These are phyloP conservation scores for Penicillium fuscoglaucum DNA, from an alignment of 2,329 filamentous ascomycete genomes.

Conservation along the genomic window DNA sequence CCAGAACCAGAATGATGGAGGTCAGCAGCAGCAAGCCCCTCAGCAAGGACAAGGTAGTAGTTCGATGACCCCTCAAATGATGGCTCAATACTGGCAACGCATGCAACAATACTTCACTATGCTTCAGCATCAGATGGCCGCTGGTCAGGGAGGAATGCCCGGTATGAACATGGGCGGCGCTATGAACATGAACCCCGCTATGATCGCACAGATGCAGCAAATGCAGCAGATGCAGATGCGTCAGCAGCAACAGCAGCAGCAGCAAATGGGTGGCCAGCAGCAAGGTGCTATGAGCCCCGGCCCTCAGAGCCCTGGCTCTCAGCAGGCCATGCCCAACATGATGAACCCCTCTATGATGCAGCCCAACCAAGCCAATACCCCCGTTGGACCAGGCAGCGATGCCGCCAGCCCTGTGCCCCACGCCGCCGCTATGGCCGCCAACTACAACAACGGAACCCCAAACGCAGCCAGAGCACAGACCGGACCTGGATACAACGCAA, in stretches of 20 bases:
- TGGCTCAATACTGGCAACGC: conserved; percentile 97
- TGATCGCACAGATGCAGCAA: conserved; percentile 73
- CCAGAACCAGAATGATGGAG: conserved; percentile 40
- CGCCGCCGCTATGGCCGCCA: conserved; percentile 48
- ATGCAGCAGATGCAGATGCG: conserved; percentile 55
- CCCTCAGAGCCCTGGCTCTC: conserved; percentile 48
- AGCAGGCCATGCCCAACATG: conserved; percentile 56
- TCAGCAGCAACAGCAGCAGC: conserved; percentile 39
- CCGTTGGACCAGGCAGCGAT: conserved; percentile 13
- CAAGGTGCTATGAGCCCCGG: conserved; percentile 39
- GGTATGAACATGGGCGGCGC: conserved; percentile 60
- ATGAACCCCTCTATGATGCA: conserved; percentile 73
- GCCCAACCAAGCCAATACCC: conserved; percentile 42
- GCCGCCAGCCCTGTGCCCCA: conserved; percentile 52
- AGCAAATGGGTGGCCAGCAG: conserved; percentile 59
- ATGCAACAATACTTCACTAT: conserved; percentile 97
- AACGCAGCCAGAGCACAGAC: conserved; percentile 33
- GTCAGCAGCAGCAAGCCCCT: conserved; percentile 52
- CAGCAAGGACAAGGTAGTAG: conserved; percentile 49
- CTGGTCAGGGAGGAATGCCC: conserved; percentile 45
- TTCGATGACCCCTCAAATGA: conserved; percentile 91
- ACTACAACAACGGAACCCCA: conserved; percentile 34
- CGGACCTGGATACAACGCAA: conserved; percentile 63
- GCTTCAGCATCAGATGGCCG: conserved; percentile 88
- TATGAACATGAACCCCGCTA: conserved; percentile 76